Base-by-base conservation (phyloP, 768 basidiomycete genomes). In the Candolleomyces efflorescens region DNA sequence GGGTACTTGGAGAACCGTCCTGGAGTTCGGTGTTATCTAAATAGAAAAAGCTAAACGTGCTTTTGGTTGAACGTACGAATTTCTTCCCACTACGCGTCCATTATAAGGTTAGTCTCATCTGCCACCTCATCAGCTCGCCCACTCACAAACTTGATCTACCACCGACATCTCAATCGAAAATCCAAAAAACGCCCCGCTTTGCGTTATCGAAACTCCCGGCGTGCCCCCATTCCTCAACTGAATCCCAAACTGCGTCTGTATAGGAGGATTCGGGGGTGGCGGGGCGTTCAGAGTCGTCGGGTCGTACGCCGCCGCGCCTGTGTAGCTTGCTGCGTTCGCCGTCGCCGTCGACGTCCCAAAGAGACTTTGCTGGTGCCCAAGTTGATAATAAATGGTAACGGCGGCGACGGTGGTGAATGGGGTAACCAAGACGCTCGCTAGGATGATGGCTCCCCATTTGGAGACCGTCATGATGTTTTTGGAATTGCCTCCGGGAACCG, bases 91-190 rank as follows among this genome's bases (percentile, higher is more conserved):
- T 83, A 56, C 23, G 60, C 44, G n/a, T 41, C 53, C 12, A 0
- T 38, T 39, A 47, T 44, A 24, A 49, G 27, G 10, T 23, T 39
- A 9, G 24, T 17, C 22, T 26, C 39, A 1, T 9, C 22, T 24
- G 50, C 27, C 18, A 63, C 26, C 22, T 48, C 48, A 48, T 27
- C 26, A 53, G 46, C 60, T 44, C 73, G 69, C 60, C 47, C 49
- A 79, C 70, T 65, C 67, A 88, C 87, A 68, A 61, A 88, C 76
- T 73, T 83, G 82, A 56, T 80, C 82, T 6, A 84, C 78, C 7
- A 90, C 83, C 41, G 87, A 89, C 75, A 89, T 79, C 69, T 92
- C 89, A 39, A 92, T 79, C 3, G 85, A 88, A 66, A 91, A 90
- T 3, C 87, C 89, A 55, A 84, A 78, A 64, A 90, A 90, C 17